Percentiles rank a stretch among this genome's conserved stretches.
Conservation (phyloP, 83 land plant genomes). For the Diphasiastrum complanatum region DNA sequence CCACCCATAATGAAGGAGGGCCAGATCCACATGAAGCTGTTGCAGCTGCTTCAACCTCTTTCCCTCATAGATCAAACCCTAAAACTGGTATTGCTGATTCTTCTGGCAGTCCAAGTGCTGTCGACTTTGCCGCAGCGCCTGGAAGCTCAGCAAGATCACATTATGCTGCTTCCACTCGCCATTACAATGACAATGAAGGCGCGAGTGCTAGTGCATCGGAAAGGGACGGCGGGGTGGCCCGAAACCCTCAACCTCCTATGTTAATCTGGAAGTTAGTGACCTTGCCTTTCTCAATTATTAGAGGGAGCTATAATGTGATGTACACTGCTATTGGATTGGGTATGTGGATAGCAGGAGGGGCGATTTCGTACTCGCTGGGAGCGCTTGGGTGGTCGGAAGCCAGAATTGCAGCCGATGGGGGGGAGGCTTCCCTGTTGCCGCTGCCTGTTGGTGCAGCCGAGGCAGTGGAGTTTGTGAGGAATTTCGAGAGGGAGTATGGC, state of each 20-base stretch:
- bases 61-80: no score
- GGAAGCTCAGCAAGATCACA: neutral
- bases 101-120: neutral
- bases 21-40: no score
- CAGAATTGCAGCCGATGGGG: constrained; percentile 22
- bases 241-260: neutral
- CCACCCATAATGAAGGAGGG: no score
- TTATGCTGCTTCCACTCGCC: neutral
- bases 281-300: constrained; percentile 65
- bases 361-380: constrained; percentile 56
- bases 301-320: constrained; percentile 61
- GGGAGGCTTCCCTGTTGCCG: constrained; percentile 26
- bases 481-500: constrained; percentile 81
- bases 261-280: constrained; percentile 61
- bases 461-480: constrained; percentile 52
- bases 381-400: constrained; percentile 46
- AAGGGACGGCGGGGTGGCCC: neutral
- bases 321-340: constrained; percentile 79
- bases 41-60: no score
- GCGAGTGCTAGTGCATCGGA: neutral
- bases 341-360: constrained; percentile 80
- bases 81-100: neutral
- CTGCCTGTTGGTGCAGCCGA: constrained; percentile 59
- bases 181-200: neutral
- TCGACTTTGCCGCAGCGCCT: neutral